phyloP scores from a whole-genome alignment of 2,329 filamentous ascomycete genomes.

The Ciborinia camelliae region DNA sequence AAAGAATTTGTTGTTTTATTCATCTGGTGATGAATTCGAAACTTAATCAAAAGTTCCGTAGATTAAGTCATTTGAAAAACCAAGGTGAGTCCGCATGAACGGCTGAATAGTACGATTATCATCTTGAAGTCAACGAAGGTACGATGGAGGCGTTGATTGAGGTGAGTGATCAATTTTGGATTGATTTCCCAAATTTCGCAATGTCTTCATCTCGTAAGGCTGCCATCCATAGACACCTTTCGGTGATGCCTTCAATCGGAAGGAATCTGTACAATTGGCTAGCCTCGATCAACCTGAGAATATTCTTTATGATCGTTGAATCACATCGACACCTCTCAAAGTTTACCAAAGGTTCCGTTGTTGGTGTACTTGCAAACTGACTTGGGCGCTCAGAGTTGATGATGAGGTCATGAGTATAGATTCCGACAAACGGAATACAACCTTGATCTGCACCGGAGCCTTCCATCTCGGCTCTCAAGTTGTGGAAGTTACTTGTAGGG shows the following conservation, averaged over 20 bases:
- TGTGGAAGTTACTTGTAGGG: conserved; percentile 74
- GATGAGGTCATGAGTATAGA: conserved; percentile 79
- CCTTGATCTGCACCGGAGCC: conserved; percentile 58
- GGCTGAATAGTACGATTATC: no score
- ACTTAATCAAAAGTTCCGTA: conserved; percentile 4
- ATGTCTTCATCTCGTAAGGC: conserved; percentile 76
- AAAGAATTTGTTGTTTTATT: conserved; percentile 13
- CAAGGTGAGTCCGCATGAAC: neutral
- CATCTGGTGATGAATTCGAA: conserved; percentile 13
- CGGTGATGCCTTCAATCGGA: conserved; percentile 72
- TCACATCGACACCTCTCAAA: conserved; percentile 78
- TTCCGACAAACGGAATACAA: conserved; percentile 80
- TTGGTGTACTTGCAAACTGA: conserved; percentile 66
- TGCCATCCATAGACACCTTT: conserved; percentile 82
- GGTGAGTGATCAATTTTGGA: conserved; percentile 32
- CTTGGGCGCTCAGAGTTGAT: conserved; percentile 78
- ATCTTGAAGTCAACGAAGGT: neutral
- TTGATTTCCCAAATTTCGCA: conserved; percentile 41
- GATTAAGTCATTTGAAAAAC: neutral
- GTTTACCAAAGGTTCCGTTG: conserved; percentile 69
- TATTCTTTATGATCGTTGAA: conserved; percentile 73
- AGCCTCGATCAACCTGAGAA: conserved; percentile 74
- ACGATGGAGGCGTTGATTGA: neutral
- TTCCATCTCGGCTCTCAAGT: conserved; percentile 77
- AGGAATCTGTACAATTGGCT: conserved; percentile 72